Base-by-base conservation (phyloP, 192 early-diverging fungal species). In the Backusella parvicylindrica region DNA sequence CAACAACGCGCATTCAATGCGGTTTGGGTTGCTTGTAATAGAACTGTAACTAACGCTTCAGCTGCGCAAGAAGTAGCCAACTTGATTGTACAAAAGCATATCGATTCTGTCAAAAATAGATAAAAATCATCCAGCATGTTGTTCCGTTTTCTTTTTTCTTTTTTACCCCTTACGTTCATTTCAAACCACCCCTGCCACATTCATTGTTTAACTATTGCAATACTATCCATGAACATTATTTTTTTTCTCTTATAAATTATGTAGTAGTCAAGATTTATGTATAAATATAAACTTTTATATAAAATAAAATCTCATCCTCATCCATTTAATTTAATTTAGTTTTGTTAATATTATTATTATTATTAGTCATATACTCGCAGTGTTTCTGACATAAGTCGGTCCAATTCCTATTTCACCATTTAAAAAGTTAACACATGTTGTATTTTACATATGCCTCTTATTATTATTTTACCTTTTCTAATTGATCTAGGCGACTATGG, bases 351-450 rank as follows among this genome's bases (percentile, higher is more conserved):
- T n/a, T 30, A 18, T 3, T 8, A 3, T 37, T 23, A 38, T 64
- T 38, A 73, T 63, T 35, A 73, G 18, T 60, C 49, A 71, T 76
- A 79, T 6, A 74, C 71, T 60, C 71, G 49, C 16, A 82, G 31
- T 16, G 78, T 74, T 41, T 83, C 75, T 68, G 64, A 64, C 81
- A 84, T 79, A 43, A 84, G 47, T 35, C 38, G 68, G 70, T 84
- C 81, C 37, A 84, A 64, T 73, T 76, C 74, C 82, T 83, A 65
- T 12, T 60, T 60, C 26, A 60, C 12, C 23, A 5, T 60, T 60
- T 75, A 70, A 37, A 12, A 21, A 68, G 21, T 41, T 5, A 23
- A 47, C n/a, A 71, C 15, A 6, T 47, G 43, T 6, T 66, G 50
- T 43, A 36, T 16, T 15, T 40, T 38, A 35, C 18, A 16, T 38